Conservation (phyloP, 2,329 filamentous ascomycete species). For the Epichloe scottii region DNA sequence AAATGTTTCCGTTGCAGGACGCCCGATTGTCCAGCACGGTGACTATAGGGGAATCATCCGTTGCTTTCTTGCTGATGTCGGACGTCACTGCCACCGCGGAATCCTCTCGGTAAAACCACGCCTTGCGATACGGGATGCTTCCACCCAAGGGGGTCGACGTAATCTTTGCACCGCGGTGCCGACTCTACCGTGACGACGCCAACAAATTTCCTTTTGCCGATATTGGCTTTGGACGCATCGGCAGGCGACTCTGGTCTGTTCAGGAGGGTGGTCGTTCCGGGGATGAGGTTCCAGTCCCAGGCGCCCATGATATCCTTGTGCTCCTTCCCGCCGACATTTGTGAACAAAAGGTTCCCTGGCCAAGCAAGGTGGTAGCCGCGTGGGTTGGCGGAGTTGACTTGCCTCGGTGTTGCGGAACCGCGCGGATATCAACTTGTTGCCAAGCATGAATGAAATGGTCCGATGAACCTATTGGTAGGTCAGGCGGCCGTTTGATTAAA, state of each 20-base stretch:
- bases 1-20: too few species aligned
- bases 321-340: slow-evolving; percentile 13
- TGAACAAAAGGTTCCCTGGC: slow-evolving; percentile 13
- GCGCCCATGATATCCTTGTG: slow-evolving; percentile 14
- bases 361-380: slow-evolving; percentile 13
- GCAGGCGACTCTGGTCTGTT: slow-evolving; percentile 7
- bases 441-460: slow-evolving; percentile 7
- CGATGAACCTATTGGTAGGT: slow-evolving; percentile 8
- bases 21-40: too few species aligned
- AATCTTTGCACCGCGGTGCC: slow-evolving; percentile 11
- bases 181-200: slow-evolving; percentile 12
- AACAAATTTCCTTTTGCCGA: slow-evolving; percentile 12
- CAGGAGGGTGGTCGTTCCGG: slow-evolving; percentile 11
- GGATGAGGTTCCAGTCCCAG: slow-evolving; percentile 15
- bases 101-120: too few species aligned
- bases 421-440: slow-evolving; percentile 12
- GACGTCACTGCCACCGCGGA: too few species aligned
- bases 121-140: too few species aligned
- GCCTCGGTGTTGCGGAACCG: slow-evolving; percentile 11
- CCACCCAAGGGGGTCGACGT: too few species aligned
- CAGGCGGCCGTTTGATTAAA: background rate
- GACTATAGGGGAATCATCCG: too few species aligned
- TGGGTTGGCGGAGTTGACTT: slow-evolving; percentile 12
- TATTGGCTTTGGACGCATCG: slow-evolving; percentile 1
- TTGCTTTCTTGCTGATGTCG: too few species aligned